Evolutionary conservation across 2,329 filamentous ascomycete species (phyloP), one percentile per base, ranked within the genome.

Genomic region (Arthrobotrys pseudoclavata): DNA sequence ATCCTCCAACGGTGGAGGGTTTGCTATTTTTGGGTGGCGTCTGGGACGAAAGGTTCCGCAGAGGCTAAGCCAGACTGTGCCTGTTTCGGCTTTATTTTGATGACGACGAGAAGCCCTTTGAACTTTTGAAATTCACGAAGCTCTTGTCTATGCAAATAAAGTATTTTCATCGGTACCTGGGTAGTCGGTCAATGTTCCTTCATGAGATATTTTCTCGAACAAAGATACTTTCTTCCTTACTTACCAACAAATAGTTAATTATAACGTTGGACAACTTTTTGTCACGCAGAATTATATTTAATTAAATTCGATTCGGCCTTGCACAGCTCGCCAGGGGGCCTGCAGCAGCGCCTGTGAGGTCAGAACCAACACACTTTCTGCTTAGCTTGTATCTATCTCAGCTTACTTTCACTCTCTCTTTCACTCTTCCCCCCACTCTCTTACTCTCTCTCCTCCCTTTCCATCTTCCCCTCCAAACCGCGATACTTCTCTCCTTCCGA

Each of bases 31-130:
- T 60, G 34, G 34, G 20, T 42, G 29, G 47, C 7, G 22, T 52
- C 22, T 22, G 47, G 47, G n/a, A 22, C 12, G 31, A 53, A 31
- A 22, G 40, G 63, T 63, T 29, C 42, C 15, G 20, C 31, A 69
- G 22, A 22, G 53, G 60, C 57, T 64, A 64, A 64, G 68, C 68
- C 47, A 71, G 50, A 47, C 68, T 53, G 18, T 45, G 34, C 67
- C 60, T 48, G 68, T 71, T 71, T 71, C 60, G 68, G 68, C 48
- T 64, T 57, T 63, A 55, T 63, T 47, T 64, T 71, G 67, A 45
- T 70, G 68, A 71, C 48, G 68, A 52, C 60, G 24, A n/a, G 26
- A 15, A 42, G 20, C 18, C 20, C n/a, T n/a, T n/a, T n/a, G n/a
- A n/a, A n/a, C n/a, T n/a, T n/a, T 10, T 29, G 22, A 13, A 13